Conservation (phyloP, 345 rosid species). For the Bretschneidera sinensis region DNA sequence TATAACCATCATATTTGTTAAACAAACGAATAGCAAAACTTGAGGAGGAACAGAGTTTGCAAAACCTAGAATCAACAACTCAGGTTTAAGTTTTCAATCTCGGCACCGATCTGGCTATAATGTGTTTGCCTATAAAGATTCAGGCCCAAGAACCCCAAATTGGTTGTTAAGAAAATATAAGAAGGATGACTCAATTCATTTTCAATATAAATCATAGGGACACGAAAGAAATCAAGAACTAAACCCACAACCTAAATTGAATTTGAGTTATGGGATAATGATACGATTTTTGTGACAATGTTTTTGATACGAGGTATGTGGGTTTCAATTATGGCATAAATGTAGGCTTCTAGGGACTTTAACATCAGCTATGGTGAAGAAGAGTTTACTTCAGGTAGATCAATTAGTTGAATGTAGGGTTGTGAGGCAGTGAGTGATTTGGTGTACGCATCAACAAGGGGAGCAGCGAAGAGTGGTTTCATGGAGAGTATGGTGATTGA, state of each 20-base stretch:
- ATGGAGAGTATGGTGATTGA: too few relatives aligned
- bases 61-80: constrained; percentile 32
- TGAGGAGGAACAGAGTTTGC: constrained; percentile 36
- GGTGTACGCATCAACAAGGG: too few relatives aligned
- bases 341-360: constrained; percentile 22
- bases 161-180: constrained; percentile 39
- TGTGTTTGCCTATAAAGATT: constrained; percentile 30
- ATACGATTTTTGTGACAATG: constrained; percentile 16
- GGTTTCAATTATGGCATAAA: constrained; percentile 11
- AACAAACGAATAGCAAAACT: constrained; percentile 34
- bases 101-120: constrained; percentile 20
- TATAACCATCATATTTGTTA: constrained; percentile 35
- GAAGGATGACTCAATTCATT: constrained; percentile 37
- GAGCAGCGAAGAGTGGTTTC: too few relatives aligned
- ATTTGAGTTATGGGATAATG: too few relatives aligned
- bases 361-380: neutral
- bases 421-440: constrained; percentile 21
- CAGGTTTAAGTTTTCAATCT: too few relatives aligned
- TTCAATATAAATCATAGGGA: constrained; percentile 37
- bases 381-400: constrained; percentile 23
- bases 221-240: constrained; percentile 43
- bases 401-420: constrained; percentile 21
- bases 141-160: constrained; percentile 35
- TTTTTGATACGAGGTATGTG: constrained; percentile 21
- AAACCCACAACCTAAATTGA: constrained; percentile 31